A percentile compares a stretch with the other conserved stretches of the same genome.
Conservation (phyloP, 805 yeast species). For the Candida tibetensis region DNA sequence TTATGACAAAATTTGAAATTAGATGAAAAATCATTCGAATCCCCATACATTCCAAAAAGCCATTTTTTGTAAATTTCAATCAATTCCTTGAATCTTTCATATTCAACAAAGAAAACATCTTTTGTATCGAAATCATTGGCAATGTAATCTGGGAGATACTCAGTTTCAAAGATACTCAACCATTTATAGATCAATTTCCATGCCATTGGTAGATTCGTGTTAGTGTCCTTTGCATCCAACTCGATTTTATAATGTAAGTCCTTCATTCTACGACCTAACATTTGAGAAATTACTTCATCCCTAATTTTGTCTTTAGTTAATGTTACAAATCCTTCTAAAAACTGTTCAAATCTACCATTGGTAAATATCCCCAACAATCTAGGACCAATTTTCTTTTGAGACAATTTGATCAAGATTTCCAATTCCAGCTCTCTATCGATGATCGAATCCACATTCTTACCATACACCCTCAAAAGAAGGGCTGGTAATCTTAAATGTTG, state of each 20-base stretch:
- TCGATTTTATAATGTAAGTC: conserved; percentile 83
- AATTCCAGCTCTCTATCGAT: conserved; percentile 86
- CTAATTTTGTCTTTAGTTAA: conserved; percentile 71
- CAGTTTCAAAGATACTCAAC: conserved; percentile 47
- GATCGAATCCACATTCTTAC: conserved; percentile 79
- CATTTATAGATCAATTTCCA: conserved; percentile 76
- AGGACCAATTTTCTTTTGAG: conserved; percentile 83
- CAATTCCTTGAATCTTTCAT: conserved; percentile 48
- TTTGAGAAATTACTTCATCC: conserved; percentile 69
- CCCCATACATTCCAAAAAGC: conserved; percentile 51
- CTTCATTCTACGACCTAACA: conserved; percentile 94
- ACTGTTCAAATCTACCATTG: conserved; percentile 95
- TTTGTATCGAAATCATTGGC: conserved; percentile 31
- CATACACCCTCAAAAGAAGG: conserved; percentile 78
- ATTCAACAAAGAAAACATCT: conserved; percentile 43
- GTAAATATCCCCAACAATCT: conserved; percentile 81
- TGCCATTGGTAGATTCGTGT: conserved; percentile 54
- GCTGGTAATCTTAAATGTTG: conserved; percentile 47
- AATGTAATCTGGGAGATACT: conserved; percentile 38
- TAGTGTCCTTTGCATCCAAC: conserved; percentile 54
- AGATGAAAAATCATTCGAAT: conserved; percentile 39
- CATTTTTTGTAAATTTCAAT: conserved; percentile 57
- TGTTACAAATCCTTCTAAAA: conserved; percentile 76
- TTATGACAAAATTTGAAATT: conserved; percentile 85
- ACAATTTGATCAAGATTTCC: conserved; percentile 65